Evolutionary conservation across 495 filamentous ascomycete species (phyloP), one percentile per base, ranked within the genome.

Genomic region (Corynascus novoguineensis): DNA sequence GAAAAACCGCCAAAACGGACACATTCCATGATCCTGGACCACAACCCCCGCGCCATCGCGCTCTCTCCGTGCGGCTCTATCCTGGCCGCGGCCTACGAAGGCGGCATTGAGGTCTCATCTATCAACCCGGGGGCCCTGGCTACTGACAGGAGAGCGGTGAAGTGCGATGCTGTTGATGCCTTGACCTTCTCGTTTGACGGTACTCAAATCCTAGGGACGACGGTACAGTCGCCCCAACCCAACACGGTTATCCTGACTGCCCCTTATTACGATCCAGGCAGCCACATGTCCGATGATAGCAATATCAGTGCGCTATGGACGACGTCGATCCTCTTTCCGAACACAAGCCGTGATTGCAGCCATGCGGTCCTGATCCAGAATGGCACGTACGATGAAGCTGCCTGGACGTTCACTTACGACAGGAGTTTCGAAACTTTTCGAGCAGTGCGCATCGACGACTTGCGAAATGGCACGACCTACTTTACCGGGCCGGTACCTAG

Each of bases 311-410:
- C 84, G 7, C 77, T 92, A 64, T 95, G 89, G 89, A 95, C 89
- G 41, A 91, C 89, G 1, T 90, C 92, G 38, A 91, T 95, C 27
- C 73, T 95, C 0, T 95, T 95, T 48, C 89, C 89, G 0, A 87
- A 91, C 53, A 83, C 81, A 19, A 89, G 83, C 51, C 78, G 81
- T 37, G 84, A 86, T 35, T 90, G 86, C 57, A 89, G 85, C 53
- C 86, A 92, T 70, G 89, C 87, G 37, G 84, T 85, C 2, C 63
- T 92, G 19, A 72, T 95, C 2, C 83, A 88, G 34, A 76, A 81
- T 58, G 81, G 83, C 31, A 79, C 80, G n/a, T 81, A 87, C 52
- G 82, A 83, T 35, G 89, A 91, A 62, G 83, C 85, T 24, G 82
- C 71, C 47, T 95, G 89, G 89, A 80, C 88, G 0, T 84, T 93